A percentile compares a stretch with the other conserved stretches of the same genome.
Conservation (phyloP, 1,139 yeast species). For the Protomyces pachydermus region DNA sequence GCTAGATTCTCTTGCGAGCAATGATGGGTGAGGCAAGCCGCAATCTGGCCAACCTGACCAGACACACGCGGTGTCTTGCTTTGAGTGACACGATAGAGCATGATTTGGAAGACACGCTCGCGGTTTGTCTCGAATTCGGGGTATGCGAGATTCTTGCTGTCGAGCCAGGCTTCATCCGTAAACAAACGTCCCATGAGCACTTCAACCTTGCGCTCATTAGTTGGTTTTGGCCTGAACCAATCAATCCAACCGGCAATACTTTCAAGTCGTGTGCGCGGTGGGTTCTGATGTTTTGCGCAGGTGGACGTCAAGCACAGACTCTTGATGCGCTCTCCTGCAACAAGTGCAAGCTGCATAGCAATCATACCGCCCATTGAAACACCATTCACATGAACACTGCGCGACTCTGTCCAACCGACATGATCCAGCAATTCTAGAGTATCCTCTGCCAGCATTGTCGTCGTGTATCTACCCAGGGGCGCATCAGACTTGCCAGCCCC, state of each 20-base stretch:
- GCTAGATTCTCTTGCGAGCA: slow-evolving; percentile 5
- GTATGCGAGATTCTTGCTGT: neutral
- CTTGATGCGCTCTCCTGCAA: slow-evolving; percentile 14
- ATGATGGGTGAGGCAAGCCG: slow-evolving; percentile 23
- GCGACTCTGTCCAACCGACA: slow-evolving; percentile 16
- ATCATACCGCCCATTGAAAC: slow-evolving; percentile 27
- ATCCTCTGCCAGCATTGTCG: slow-evolving; percentile 19
- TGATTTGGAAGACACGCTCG: slow-evolving; percentile 2
- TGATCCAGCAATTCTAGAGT: slow-evolving; percentile 20
- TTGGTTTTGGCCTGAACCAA: slow-evolving; percentile 15
- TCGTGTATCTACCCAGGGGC: slow-evolving; percentile 24
- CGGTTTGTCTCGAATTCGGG: neutral
- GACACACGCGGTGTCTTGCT: slow-evolving; percentile 1
- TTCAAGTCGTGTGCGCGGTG: slow-evolving; percentile 22
- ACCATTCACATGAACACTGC: slow-evolving; percentile 16
- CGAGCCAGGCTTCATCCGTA: slow-evolving; percentile 8
- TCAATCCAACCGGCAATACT: slow-evolving; percentile 14
- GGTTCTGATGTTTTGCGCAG: slow-evolving; percentile 24
- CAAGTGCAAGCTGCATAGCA: slow-evolving; percentile 10
- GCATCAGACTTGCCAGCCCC: slow-evolving; percentile 17
- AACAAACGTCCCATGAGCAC: slow-evolving; percentile 1
- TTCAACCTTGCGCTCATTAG: slow-evolving; percentile 1
- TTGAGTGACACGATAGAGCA: slow-evolving; percentile 9
- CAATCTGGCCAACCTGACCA: slow-evolving; percentile 10
- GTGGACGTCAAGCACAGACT: slow-evolving; percentile 15